Evolutionary conservation across 164 flowering plant genomes (phyloP), one percentile per base, ranked within the genome.

Genomic region (Piper longum): DNA sequence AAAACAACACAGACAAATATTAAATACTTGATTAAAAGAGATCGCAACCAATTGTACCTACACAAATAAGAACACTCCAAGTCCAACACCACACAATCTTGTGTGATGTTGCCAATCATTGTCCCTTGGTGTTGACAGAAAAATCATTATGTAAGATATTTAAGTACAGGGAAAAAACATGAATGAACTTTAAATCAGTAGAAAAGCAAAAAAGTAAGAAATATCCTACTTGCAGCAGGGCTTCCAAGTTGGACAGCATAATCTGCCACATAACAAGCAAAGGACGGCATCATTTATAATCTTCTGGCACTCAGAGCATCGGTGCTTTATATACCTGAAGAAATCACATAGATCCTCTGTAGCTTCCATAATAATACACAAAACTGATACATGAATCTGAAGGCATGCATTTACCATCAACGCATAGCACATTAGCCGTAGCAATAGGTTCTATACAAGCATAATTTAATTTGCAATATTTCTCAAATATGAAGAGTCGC

Each of bases 181-280:
- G 7, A 13, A 3, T 40, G 4, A 41, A 3, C 14, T 5, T 40
- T 40, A 57, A 57, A 57, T 42, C 7, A n/a, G 26, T 40, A 41
- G 36, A 56, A n/a, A n/a, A 8, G 16, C 44, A 60, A 1, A 19
- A 11, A 14, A 13, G 43, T 6, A 42, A 9, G 48, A 3, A 6
- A 8, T 51, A 26, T 2, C 41, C 26, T 69, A 93, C 99, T 95
- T 87, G 97, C 97, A 90, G 73, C 99, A 93, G n/a, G 74, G 16
- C 68, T 81, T 84, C 96, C 91, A 80, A 66, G 48, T 75, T 17
- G 86, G 79, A 61, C 87, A 85, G 79, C 97, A 93, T 69, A 93
- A 61, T 78, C 79, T 81, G 66, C 97, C 97, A 80, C 99, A 93
- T 12, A 90, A 61, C 73, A 93, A 78, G 82, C 99, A 93, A 39